phyloP scores from a whole-genome alignment of 495 filamentous ascomycete genomes.

The Opeltia flavorubescens region DNA sequence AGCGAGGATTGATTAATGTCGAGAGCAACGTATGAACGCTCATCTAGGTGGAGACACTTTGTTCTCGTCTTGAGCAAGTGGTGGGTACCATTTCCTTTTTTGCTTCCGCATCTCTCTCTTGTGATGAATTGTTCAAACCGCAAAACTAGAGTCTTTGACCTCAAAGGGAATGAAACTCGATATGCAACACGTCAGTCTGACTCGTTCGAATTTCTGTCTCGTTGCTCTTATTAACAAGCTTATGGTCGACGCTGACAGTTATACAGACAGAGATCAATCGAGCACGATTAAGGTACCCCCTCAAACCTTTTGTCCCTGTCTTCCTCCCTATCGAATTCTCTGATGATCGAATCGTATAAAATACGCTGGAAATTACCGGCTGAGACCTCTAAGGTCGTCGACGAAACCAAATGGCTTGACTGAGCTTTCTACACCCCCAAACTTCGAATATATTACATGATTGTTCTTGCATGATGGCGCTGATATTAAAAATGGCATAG shows the following conservation, averaged over 20 bases:
- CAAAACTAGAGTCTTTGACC: conserved; percentile 99
- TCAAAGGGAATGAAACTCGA: conserved; percentile 76
- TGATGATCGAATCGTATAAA: conserved; percentile 75
- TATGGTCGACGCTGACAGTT: neutral
- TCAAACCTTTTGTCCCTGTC: neutral
- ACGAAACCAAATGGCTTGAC: conserved; percentile 85
- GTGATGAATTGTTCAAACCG: conserved; percentile 77
- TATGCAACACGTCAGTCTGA: conserved; percentile 99
- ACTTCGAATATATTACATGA: too few relatives aligned
- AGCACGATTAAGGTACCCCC: neutral
- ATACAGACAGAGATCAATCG: neutral
- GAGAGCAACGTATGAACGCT: too few relatives aligned
- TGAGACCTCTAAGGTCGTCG: conserved; percentile 59
- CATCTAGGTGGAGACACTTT: too few relatives aligned
- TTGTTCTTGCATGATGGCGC: too few relatives aligned
- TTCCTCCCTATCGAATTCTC: conserved; percentile 13
- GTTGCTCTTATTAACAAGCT: too few relatives aligned
- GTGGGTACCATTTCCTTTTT: neutral
- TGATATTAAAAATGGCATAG: too few relatives aligned
- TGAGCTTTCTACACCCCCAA: conserved; percentile 38
- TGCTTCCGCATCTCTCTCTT: conserved; percentile 8
- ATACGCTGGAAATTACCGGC: conserved; percentile 99
- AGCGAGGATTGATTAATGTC: too few relatives aligned
- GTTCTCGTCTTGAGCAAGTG: too few relatives aligned
- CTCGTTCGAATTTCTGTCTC: conserved; percentile 11